These are phyloP conservation scores for Bimuria novae-zelandiae DNA, from an alignment of 2,329 filamentous ascomycete species.

Conservation along the genomic window DNA sequence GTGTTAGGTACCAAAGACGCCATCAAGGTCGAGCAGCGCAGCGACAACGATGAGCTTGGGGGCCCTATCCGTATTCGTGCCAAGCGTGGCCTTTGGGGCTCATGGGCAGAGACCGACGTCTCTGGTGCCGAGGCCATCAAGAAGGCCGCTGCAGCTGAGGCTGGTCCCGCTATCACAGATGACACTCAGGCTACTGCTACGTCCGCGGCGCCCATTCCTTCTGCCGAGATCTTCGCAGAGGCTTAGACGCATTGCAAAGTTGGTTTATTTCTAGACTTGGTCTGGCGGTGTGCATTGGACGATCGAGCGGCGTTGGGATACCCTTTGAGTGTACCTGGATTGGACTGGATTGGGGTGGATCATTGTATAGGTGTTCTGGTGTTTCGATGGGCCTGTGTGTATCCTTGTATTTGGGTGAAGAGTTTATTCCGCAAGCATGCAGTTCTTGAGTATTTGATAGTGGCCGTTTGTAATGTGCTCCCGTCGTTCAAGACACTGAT, in stretches of 20 bases:
- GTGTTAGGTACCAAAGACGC: slow-evolving; percentile 97
- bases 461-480: not conserved
- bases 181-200: slow-evolving; percentile 27
- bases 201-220: slow-evolving; percentile 18
- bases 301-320: slow-evolving; percentile 13
- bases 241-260: slow-evolving; percentile 1
- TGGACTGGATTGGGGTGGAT: slow-evolving; percentile 1
- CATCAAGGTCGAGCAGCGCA: slow-evolving; percentile 89
- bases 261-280: not conserved
- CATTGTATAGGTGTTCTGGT: slow-evolving; percentile 2
- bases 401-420: slow-evolving; percentile 5
- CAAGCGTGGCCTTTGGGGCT: slow-evolving; percentile 95
- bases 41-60: slow-evolving; percentile 67
- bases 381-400: slow-evolving; percentile 4
- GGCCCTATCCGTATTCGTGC: slow-evolving; percentile 81
- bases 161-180: slow-evolving; percentile 30
- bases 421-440: not conserved
- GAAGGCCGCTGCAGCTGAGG: slow-evolving; percentile 33
- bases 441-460: not conserved
- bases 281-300: too few species aligned
- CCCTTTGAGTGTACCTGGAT: slow-evolving; percentile 3
- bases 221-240: slow-evolving; percentile 13
- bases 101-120: slow-evolving; percentile 79
- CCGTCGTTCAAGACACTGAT: not conserved
- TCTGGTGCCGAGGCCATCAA: slow-evolving; percentile 51